These are phyloP conservation scores for Nitzschia sp. DNA, from an alignment of 108 stramenopile species.

Conservation along the genomic window DNA sequence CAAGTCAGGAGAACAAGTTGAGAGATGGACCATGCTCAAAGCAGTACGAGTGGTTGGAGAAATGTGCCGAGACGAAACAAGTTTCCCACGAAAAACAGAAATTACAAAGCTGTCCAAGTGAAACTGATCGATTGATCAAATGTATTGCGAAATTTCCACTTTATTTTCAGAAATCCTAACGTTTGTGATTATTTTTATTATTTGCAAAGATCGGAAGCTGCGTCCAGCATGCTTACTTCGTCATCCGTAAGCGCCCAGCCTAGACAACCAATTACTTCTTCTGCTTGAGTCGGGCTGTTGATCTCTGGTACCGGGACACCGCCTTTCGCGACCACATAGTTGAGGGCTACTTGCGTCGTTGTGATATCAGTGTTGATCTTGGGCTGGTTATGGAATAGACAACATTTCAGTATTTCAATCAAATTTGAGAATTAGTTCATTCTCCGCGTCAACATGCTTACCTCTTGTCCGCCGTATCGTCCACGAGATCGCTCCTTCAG, in stretches of 20 bases:
- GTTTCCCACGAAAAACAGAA: conserved; percentile 23
- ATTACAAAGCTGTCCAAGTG: conserved; percentile 41
- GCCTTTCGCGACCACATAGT: conserved; percentile 86
- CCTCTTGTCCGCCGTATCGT: conserved; percentile 31
- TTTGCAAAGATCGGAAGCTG: conserved; percentile 53
- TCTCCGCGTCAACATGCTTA: conserved; percentile 11
- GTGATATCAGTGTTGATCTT: conserved; percentile 82
- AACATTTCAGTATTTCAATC: too few species aligned
- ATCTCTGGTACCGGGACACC: conserved; percentile 80
- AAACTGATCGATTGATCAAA: conserved; percentile 46
- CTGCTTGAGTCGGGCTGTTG: conserved; percentile 63
- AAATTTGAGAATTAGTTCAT: too few species aligned
- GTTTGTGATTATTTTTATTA: conserved; percentile 17
- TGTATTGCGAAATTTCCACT: conserved; percentile 44
- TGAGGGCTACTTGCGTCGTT: conserved; percentile 81
- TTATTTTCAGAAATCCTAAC: conserved; percentile 33
- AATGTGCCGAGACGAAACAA: conserved; percentile 17
- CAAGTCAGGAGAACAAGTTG: conserved; percentile 36
- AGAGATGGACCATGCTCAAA: conserved; percentile 42
- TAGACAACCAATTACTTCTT: conserved; percentile 76
- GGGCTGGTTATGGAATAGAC: conserved; percentile 24
- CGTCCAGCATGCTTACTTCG: conserved; percentile 79
- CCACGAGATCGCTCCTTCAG: conserved; percentile 30
- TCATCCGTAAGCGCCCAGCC: conserved; percentile 82
- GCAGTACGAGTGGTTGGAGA: conserved; percentile 26